phyloP scores from a whole-genome alignment of 2,329 filamentous ascomycete genomes.

The Epicoccum nigrum region DNA sequence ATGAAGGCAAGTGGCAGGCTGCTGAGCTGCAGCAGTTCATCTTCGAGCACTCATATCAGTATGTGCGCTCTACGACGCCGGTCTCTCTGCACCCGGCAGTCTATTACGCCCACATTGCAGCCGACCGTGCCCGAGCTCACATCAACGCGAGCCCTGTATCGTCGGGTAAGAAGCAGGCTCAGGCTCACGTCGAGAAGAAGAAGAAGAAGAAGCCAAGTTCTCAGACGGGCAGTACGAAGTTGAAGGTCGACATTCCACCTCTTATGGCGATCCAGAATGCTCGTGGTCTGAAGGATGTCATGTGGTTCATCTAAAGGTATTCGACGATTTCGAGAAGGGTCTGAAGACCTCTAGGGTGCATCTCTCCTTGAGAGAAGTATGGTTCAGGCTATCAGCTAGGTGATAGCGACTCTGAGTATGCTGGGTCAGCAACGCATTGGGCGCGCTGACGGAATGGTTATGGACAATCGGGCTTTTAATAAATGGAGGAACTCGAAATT shows the following conservation, averaged over 20 bases:
- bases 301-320: conserved; percentile 57
- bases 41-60: conserved; percentile 94
- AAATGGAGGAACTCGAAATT: too few species aligned
- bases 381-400: too few species aligned
- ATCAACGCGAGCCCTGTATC: conserved; percentile 57
- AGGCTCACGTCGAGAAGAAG: too few species aligned
- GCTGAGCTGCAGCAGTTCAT: conserved; percentile 84
- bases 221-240: conserved; percentile 38
- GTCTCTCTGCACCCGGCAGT: conserved; percentile 88
- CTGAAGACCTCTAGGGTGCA: too few species aligned
- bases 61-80: conserved; percentile 87
- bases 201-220: conserved; percentile 33
- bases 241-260: conserved; percentile 44
- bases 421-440: too few species aligned
- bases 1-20: conserved; percentile 73
- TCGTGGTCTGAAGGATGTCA: conserved; percentile 49
- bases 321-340: too few species aligned
- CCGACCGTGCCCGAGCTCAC: conserved; percentile 78
- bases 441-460: too few species aligned
- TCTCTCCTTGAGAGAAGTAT: too few species aligned
- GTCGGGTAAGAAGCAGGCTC: conserved; percentile 49
- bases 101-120: conserved; percentile 94
- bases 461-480: too few species aligned
- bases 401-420: too few species aligned
- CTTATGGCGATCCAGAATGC: conserved; percentile 51